These are phyloP conservation scores for Mycena albidolilacea DNA, from an alignment of 768 basidiomycete genomes.

Conservation along the genomic window DNA sequence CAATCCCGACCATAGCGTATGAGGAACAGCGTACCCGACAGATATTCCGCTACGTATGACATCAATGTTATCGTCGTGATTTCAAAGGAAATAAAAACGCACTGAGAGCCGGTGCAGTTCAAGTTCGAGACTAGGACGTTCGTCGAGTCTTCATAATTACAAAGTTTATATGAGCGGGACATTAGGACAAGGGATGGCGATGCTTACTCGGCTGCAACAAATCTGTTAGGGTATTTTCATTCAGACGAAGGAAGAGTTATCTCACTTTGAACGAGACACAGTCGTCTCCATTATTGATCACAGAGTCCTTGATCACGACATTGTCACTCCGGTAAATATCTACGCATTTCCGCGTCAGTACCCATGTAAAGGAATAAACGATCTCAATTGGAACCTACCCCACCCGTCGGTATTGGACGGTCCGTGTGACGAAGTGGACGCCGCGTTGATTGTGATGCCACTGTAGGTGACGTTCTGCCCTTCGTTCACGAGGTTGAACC, in stretches of 20 bases:
- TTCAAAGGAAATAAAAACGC: conserved; percentile 37
- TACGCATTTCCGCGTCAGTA: neutral
- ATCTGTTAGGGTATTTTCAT: neutral
- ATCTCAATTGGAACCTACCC: conserved; percentile 36
- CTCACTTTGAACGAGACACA: conserved; percentile 74
- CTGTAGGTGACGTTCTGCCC: conserved; percentile 61
- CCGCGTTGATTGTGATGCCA: conserved; percentile 62
- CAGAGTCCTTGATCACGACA: conserved; percentile 63
- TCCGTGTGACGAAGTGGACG: conserved; percentile 58
- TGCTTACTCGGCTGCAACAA: conserved; percentile 34
- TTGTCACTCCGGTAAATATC: conserved; percentile 49
- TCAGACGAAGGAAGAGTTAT: conserved; percentile 34
- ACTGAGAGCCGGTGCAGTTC: conserved; percentile 74
- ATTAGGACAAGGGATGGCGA: neutral
- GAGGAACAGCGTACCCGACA: conserved; percentile 39
- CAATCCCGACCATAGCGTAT: neutral
- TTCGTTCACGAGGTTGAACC: conserved; percentile 56
- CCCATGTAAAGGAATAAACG: neutral
- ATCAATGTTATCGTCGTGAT: too few relatives aligned
- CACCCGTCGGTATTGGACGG: conserved; percentile 74
- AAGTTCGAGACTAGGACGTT: conserved; percentile 71
- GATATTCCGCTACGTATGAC: conserved; percentile 56
- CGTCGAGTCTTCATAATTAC: conserved; percentile 55
- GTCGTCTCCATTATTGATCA: conserved; percentile 60
- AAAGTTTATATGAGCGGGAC: neutral